Percentiles rank a stretch among this genome's conserved stretches.
Evolutionary conservation across 2,329 filamentous ascomycete genomes (phyloP).

Genomic region (Teratosphaeria epicoccoides): DNA sequence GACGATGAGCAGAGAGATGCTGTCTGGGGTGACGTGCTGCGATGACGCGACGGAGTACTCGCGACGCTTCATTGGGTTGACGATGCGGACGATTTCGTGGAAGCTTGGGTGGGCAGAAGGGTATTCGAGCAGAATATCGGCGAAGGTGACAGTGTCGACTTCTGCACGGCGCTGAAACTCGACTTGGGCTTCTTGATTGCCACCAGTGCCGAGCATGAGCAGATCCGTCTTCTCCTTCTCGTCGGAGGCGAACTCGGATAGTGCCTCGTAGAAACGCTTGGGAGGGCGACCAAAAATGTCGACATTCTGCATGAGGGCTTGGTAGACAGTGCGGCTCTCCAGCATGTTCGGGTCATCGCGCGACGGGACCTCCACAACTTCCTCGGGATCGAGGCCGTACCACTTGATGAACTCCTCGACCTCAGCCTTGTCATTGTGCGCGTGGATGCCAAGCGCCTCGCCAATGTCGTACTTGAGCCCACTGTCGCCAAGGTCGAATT

Average conservation of each 20-base stretch:
- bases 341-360: constrained; percentile 63
- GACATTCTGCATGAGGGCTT: constrained; percentile 81
- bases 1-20: constrained; percentile 92
- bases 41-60: constrained; percentile 99
- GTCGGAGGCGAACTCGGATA: constrained; percentile 77
- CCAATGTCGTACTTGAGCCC: constrained; percentile 94
- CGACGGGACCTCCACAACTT: constrained; percentile 82
- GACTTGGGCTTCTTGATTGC: constrained; percentile 59
- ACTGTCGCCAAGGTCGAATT: constrained; percentile 87
- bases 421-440: constrained; percentile 74
- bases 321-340: constrained; percentile 86
- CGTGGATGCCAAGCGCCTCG: constrained; percentile 91
- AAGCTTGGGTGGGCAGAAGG: constrained; percentile 77
- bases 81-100: constrained; percentile 78
- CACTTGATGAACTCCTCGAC: constrained; percentile 78
- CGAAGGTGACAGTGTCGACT: constrained; percentile 82
- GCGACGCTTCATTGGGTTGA: constrained; percentile 84
- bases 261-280: constrained; percentile 92
- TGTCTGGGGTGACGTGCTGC: constrained; percentile 81
- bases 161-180: constrained; percentile 91
- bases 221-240: constrained; percentile 74
- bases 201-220: constrained; percentile 55
- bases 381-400: constrained; percentile 73
- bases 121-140: constrained; percentile 84
- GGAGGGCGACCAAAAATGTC: constrained; percentile 95